Evolutionary conservation across 2,329 filamentous ascomycete genomes (phyloP).

Genomic region (Harringtonia lauricola): DNA sequence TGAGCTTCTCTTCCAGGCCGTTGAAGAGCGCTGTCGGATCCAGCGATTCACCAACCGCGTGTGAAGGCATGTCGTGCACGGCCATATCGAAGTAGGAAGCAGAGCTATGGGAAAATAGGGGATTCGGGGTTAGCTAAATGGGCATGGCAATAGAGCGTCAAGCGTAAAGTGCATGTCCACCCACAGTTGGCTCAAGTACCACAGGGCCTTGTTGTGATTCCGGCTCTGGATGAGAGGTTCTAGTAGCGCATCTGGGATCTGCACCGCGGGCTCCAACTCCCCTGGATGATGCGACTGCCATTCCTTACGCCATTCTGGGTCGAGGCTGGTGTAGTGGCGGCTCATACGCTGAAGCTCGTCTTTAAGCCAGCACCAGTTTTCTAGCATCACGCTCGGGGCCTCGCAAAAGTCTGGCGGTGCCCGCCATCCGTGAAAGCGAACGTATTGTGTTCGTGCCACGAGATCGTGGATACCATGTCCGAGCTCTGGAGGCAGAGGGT

Average conservation of each 20-base stretch:
- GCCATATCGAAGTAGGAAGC: background rate
- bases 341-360: background rate
- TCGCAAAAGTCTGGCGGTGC: background rate
- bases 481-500: background rate
- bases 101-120: too few relatives aligned
- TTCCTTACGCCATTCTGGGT: background rate
- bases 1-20: too few relatives aligned
- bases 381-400: background rate
- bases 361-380: background rate
- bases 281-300: background rate
- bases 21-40: background rate
- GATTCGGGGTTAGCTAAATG: too few relatives aligned
- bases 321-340: background rate
- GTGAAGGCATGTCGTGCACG: background rate
- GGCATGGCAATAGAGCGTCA: too few relatives aligned
- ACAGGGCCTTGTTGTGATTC: too few relatives aligned
- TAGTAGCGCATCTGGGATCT: too few relatives aligned
- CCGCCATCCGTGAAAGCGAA: background rate
- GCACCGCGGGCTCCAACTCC: too few relatives aligned
- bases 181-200: too few relatives aligned
- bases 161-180: too few relatives aligned
- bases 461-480: conserved; percentile 1
- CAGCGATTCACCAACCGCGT: background rate
- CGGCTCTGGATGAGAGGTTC: too few relatives aligned
- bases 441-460: background rate